Conservation (phyloP, 768 basidiomycete species). For the Auricularia sp. region DNA sequence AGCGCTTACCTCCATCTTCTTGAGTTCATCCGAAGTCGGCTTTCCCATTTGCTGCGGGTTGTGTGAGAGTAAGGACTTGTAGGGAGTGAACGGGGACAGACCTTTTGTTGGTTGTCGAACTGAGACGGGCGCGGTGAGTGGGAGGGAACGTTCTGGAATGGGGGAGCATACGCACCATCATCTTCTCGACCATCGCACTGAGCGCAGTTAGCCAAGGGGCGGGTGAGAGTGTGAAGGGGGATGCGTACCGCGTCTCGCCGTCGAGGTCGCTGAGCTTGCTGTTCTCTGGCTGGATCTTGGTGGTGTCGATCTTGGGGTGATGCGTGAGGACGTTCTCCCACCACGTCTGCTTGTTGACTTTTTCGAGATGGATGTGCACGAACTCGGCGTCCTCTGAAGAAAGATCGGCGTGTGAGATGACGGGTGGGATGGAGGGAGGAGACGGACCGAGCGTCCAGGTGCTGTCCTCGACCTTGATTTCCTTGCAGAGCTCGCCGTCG, state of each 20-base stretch:
- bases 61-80: background rate
- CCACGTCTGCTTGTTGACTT: conserved; percentile 83
- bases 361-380: conserved; percentile 73
- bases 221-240: background rate
- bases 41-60: conserved; percentile 76
- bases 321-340: conserved; percentile 95
- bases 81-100: conserved; percentile 3
- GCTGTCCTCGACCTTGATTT: conserved; percentile 92
- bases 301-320: conserved; percentile 94
- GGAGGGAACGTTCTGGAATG: conserved; percentile 1
- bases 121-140: conserved; percentile 7
- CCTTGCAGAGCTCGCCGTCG: conserved; percentile 83
- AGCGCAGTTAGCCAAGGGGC: background rate
- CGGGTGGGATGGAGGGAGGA: background rate
- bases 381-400: conserved; percentile 63
- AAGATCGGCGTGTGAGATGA: conserved; percentile 9
- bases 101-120: conserved; percentile 33
- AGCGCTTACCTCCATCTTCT: conserved; percentile 71
- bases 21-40: conserved; percentile 88
- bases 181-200: conserved; percentile 98
- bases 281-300: conserved; percentile 89
- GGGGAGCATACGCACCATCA: conserved; percentile 73
- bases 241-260: conserved; percentile 72
- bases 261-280: conserved; percentile 95
- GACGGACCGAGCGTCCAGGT: conserved; percentile 87